Evolutionary conservation across 257 asterid genomes (phyloP).

Genomic region (Nyctanthes arbortristis): DNA sequence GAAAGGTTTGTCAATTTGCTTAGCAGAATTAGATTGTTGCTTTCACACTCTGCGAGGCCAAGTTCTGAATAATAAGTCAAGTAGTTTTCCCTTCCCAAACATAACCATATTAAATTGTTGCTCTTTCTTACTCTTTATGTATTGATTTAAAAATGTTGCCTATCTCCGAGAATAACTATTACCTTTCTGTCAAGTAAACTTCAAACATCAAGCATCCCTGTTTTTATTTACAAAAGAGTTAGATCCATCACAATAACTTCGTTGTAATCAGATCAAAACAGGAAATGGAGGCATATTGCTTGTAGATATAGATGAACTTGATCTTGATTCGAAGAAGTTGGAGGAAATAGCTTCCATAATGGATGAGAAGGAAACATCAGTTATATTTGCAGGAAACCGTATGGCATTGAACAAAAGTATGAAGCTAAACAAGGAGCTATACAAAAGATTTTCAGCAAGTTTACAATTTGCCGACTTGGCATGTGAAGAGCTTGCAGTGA

Average conservation of each 20-base stretch:
- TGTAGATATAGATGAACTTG: constrained; percentile 45
- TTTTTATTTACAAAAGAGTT: constrained; percentile 16
- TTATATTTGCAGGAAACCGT: constrained; percentile 42
- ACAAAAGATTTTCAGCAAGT: constrained; percentile 40
- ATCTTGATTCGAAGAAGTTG: constrained; percentile 29
- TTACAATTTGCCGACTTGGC: constrained; percentile 48
- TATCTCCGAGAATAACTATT: background rate
- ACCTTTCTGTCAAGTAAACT: background rate
- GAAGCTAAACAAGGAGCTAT: constrained; percentile 38
- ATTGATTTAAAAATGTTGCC: background rate
- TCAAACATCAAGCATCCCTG: background rate
- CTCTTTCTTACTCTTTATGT: background rate
- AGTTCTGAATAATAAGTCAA: background rate
- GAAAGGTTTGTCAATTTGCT: constrained; percentile 29
- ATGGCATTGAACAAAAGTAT: constrained; percentile 41
- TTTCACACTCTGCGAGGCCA: background rate
- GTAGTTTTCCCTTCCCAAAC: background rate
- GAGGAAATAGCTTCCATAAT: constrained; percentile 32
- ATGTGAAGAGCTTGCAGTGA: constrained; percentile 42
- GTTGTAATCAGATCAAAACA: constrained; percentile 41
- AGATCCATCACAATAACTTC: background rate
- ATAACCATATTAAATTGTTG: background rate
- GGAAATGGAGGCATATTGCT: constrained; percentile 47
- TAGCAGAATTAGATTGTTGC: background rate
- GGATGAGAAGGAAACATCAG: constrained; percentile 35